Base-by-base conservation (phyloP, 2,329 filamentous ascomycete species). In the Hypomyces rosellus region DNA sequence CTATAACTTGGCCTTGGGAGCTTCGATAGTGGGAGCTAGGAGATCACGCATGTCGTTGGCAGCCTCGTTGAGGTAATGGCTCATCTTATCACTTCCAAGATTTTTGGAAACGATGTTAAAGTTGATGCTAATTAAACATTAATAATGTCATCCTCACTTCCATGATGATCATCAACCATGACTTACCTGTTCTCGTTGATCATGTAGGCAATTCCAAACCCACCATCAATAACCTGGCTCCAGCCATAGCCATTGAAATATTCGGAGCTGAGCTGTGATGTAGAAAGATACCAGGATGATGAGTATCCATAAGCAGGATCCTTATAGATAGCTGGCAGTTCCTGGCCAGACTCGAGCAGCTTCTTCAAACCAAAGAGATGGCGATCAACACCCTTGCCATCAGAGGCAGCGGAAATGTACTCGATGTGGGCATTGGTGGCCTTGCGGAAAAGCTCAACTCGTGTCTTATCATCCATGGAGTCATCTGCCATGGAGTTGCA, bases 241-340 rank as follows among this genome's bases (percentile, higher is more conserved):
- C 93, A 99, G 42, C 93, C 93, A 70, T 99, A 99, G 20, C 95
- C 93, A 68, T 99, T 99, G 73, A 97, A 99, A 77, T 88, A 96
- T 75, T 99, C 95, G 34, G 86, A 91, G 71, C 87, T 93, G 67
- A 99, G 75, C 74, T 99, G 95, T 54, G 84, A 89, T 25, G 85
- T 89, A 25, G 86, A 92, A 52, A 99, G 76, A 72, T 84, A 96
- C 93, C 93, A 99, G 13, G 85, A 89, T 63, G 79, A 76, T 52
- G 85, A 91, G 76, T 97, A 99, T 4, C 72, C 66, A 68, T 80
- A 97, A 3, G 91, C 86, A 1, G 91, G 89, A 66, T 99, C 93
- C 65, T 86, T 80, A 75, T 87, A 99, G 54, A 99, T 79, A 16
- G 81, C 78, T 0, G 93, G 93, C 3, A 95, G 55, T 56, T 89